Conservation (phyloP, 768 basidiomycete genomes). For the Amanita pseudoporphyria region DNA sequence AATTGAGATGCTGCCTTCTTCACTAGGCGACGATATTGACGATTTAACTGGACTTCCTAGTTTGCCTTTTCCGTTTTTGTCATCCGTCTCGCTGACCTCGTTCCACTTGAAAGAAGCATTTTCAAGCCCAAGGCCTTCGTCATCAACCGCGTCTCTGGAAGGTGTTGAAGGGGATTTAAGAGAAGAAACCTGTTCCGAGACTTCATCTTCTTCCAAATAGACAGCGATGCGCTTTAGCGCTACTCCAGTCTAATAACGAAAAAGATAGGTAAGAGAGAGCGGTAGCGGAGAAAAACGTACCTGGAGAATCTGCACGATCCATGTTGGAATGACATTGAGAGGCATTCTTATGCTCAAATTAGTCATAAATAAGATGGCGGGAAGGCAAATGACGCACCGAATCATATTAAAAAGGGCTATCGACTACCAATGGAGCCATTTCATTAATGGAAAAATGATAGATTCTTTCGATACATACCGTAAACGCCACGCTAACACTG, state of each 20-base stretch:
- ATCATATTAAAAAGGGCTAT: conserved; percentile 86
- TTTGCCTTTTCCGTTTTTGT: conserved; percentile 12
- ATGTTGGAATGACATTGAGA: conserved; percentile 71
- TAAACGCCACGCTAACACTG: conserved; percentile 77
- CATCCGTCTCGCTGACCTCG: conserved; percentile 28
- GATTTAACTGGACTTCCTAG: neutral
- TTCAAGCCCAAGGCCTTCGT: conserved; percentile 44
- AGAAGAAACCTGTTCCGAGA: conserved; percentile 54
- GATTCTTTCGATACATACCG: conserved; percentile 32
- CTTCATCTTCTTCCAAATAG: conserved; percentile 65
- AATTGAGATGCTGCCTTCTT: conserved; percentile 12
- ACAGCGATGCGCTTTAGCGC: conserved; percentile 58
- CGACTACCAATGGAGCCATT: conserved; percentile 28
- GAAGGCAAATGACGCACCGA: conserved; percentile 28
- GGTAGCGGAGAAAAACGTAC: conserved; percentile 14
- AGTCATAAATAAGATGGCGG: neutral
- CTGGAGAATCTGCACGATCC: conserved; percentile 71
- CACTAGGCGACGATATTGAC: neutral
- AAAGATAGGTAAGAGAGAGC: neutral
- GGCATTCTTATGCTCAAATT: conserved; percentile 36
- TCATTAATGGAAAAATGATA: neutral
- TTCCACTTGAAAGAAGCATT: conserved; percentile 58
- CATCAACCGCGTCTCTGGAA: conserved; percentile 21
- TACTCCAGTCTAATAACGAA: conserved; percentile 39
- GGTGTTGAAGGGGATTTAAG: conserved; percentile 35